Base-by-base conservation (phyloP, 139 green algal species). In the Asterochloris sp. region DNA sequence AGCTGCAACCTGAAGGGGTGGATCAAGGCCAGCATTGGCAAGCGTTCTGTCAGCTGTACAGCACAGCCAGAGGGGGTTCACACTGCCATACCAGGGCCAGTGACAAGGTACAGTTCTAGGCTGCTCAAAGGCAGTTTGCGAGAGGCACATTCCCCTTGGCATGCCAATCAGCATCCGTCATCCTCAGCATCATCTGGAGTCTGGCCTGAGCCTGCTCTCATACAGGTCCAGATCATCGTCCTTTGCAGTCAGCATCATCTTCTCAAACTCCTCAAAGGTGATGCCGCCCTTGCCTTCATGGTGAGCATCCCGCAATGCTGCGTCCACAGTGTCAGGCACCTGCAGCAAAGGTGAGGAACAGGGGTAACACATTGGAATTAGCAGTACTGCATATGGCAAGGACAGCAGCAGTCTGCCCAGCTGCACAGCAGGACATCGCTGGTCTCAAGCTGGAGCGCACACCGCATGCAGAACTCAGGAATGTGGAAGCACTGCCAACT, bases 271-370 rank as follows among this genome's bases (percentile, higher is more conserved):
- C 24, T 81, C 69, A 47, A 93, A 74, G 61, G 47, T 76, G 12
- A 93, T 67, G 16, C 26, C 62, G 24, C 90, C 89, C 63, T 92
- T 85, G 12, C 84, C 81, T 73, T 93, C 83, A 16, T 61, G 64
- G 67, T 92, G 86, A 13, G 85, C 91, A 29, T 88, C 87, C 2
- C 91, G 80, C n/a, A 93, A 79, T 77, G 89, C 88, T 0, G 85
- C 85, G 11, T 91, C 88, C 62, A 94, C 88, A 0, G 79, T 82
- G 79, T 91, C 87, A 13, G 81, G 78, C 19, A 90, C 74, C 86
- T 86, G 78, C 75, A 64, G 2, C 28, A 12, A 11, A 27, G 13
- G 73, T 74, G 63, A 62, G 78, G 27, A 15, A 23, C 11, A 4
- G 24, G 0, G 15, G 47, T n/a, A 28, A 75, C 4, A 9, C 19